Evolutionary conservation across 2,329 filamentous ascomycete genomes (phyloP), one percentile per base, ranked within the genome.

Genomic region (Chrysoporthe cubensis): DNA sequence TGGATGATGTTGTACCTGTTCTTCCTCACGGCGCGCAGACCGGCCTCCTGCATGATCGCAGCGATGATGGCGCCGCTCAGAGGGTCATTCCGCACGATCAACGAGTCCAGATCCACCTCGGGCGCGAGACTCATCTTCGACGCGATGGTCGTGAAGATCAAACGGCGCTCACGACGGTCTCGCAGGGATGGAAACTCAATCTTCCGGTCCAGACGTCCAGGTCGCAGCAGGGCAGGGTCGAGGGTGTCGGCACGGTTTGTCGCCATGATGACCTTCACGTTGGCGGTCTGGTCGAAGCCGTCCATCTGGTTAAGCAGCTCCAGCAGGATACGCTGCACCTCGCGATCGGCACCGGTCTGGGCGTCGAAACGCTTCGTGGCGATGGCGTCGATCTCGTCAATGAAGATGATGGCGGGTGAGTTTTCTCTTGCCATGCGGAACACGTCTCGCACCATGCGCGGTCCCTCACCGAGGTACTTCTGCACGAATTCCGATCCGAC

Each of bases 191-290:
- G 96, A 81, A 99, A 99, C 81, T 99, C 96, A 73, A 99, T 99
- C 87, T 99, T 99, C 77, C 96, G 88, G 81, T 99, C 96, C 68
- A 99, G 86, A 84, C 96, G 94, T 73, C 96, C 96, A 43, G 96
- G 96, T 75, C 96, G 93, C 70, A 99, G 88, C 70, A 99, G 87
- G 54, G 96, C 96, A 18, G 96, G 96, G 78, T 99, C 96, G 72
- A 99, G 87, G 7, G 96, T 99, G 80, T 98, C 96, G 72, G 96
- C 95, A 78, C 96, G 91, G 85, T 99, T 99, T 73, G 96, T 99
- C 73, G 96, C 96, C 96, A 99, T 99, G 83, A 99, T 99, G 78
- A 99, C 96, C 85, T 99, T 99, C 81, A 99, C 96, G 80, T 99
- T 99, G 79, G 93, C 92, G 0, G 94, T 97, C 81, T 99, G 96